phyloP scores from a whole-genome alignment of 768 basidiomycete genomes.

The Russula olivacea region DNA sequence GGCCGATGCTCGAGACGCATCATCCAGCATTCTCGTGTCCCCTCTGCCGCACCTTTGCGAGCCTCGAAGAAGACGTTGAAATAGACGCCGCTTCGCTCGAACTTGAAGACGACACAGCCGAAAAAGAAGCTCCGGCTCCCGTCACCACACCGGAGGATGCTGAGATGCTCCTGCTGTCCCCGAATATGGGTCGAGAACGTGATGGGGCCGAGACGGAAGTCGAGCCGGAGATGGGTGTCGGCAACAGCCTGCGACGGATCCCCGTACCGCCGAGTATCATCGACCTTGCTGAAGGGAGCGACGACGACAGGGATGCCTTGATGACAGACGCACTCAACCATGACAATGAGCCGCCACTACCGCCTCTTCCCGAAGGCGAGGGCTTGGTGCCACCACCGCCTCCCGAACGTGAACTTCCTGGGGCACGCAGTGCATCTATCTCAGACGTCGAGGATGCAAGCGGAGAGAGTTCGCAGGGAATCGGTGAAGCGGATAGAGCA shows the following conservation, averaged over 20 bases:
- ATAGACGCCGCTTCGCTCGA: constrained; percentile 36
- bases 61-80: constrained; percentile 95
- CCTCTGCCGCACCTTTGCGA: constrained; percentile 89
- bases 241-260: constrained; percentile 8
- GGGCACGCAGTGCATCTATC: constrained; percentile 18
- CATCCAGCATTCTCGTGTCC: constrained; percentile 94
- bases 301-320: constrained; percentile 20
- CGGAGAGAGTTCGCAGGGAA: constrained; percentile 10
- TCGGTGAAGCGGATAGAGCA: constrained; percentile 16
- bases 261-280: constrained; percentile 20
- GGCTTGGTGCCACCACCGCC: not conserved
- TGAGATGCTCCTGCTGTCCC: constrained; percentile 17
- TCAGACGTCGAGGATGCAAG: constrained; percentile 21
- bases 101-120: not conserved
- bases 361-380: constrained; percentile 16
- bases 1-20: constrained; percentile 82
- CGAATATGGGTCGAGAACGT: constrained; percentile 12
- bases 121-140: not conserved
- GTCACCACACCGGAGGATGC: constrained; percentile 5
- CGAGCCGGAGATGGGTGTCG: constrained; percentile 10
- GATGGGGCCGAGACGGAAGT: constrained; percentile 22
- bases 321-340: constrained; percentile 9
- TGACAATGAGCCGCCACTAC: constrained; percentile 9
- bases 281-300: constrained; percentile 18
- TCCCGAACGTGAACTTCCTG: constrained; percentile 10